phyloP scores from a whole-genome alignment of 139 green algal genomes.

The Choricystis sp. region DNA sequence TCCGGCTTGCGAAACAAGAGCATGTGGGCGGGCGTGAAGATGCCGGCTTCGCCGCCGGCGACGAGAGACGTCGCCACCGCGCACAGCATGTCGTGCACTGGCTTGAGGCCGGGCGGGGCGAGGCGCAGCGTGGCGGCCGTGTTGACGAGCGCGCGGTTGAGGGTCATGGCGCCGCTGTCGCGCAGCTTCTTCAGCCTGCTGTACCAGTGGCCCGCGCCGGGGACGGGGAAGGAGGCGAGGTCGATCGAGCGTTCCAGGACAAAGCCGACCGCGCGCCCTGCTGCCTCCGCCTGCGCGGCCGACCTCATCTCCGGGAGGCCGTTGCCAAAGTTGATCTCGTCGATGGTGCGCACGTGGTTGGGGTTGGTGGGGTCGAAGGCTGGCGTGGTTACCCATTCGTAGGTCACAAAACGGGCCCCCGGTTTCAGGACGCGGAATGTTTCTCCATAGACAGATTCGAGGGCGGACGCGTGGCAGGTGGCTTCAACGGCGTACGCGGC shows the following conservation, averaged over 20 bases:
- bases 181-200: conserved; percentile 10
- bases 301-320: conserved; percentile 87
- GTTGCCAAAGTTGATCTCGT: conserved; percentile 96
- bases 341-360: conserved; percentile 76
- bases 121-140: conserved; percentile 49
- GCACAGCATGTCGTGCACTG: conserved; percentile 95
- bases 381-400: conserved; percentile 92
- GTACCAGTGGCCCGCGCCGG: conserved; percentile 9
- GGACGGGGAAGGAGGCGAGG: conserved; percentile 24
- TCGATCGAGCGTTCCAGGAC: conserved; percentile 40
- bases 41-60: conserved; percentile 61
- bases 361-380: conserved; percentile 67
- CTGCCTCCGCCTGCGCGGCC: conserved; percentile 63
- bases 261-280: conserved; percentile 64
- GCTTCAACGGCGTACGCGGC: conserved; percentile 90
- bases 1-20: conserved; percentile 88
- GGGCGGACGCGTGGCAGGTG: conserved; percentile 85
- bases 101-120: conserved; percentile 48
- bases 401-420: conserved; percentile 66
- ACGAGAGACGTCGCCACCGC: conserved; percentile 47
- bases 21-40: conserved; percentile 96
- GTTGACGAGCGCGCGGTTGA: conserved; percentile 54
- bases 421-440: conserved; percentile 89
- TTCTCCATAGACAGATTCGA: conserved; percentile 72
- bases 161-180: conserved; percentile 17